Evolutionary conservation across 2,329 filamentous ascomycete genomes (phyloP).

Genomic region (Fusarium incarnatum): DNA sequence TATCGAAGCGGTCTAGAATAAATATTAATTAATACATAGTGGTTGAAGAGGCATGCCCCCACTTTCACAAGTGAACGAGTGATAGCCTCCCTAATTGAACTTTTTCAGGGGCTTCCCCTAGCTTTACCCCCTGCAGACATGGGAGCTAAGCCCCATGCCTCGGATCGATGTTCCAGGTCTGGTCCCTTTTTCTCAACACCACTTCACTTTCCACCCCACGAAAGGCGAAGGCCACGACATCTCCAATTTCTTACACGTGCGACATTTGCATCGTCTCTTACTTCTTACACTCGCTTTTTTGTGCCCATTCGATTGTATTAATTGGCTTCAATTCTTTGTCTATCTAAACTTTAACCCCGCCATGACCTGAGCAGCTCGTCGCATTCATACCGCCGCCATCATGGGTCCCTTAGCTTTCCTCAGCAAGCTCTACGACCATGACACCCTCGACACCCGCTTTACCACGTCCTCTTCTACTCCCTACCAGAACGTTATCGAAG

Average conservation of each 20-base stretch:
- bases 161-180: slow-evolving; percentile 20
- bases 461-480: slow-evolving; percentile 76
- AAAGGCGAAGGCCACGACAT: slow-evolving; percentile 46
- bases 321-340: not conserved
- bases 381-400: slow-evolving; percentile 39
- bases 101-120: slow-evolving; percentile 40
- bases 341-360: not conserved
- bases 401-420: slow-evolving; percentile 61
- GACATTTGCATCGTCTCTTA: slow-evolving; percentile 6
- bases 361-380: slow-evolving; percentile 41
- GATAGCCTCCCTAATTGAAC: slow-evolving; percentile 34
- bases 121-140: slow-evolving; percentile 28
- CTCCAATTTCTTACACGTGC: slow-evolving; percentile 22
- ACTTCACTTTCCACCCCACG: slow-evolving; percentile 30
- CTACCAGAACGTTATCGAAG: slow-evolving; percentile 68
- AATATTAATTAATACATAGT: not conserved
- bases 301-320: not conserved
- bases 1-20: not conserved
- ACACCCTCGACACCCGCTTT: slow-evolving; percentile 72
- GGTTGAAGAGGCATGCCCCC: not conserved
- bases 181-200: slow-evolving; percentile 44
- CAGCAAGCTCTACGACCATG: slow-evolving; percentile 70
- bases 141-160: slow-evolving; percentile 25
- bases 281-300: slow-evolving; percentile 13
- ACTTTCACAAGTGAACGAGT: slow-evolving; percentile 21